phyloP scores from a whole-genome alignment of 441 rosid genomes.

The Viola pubescens region DNA sequence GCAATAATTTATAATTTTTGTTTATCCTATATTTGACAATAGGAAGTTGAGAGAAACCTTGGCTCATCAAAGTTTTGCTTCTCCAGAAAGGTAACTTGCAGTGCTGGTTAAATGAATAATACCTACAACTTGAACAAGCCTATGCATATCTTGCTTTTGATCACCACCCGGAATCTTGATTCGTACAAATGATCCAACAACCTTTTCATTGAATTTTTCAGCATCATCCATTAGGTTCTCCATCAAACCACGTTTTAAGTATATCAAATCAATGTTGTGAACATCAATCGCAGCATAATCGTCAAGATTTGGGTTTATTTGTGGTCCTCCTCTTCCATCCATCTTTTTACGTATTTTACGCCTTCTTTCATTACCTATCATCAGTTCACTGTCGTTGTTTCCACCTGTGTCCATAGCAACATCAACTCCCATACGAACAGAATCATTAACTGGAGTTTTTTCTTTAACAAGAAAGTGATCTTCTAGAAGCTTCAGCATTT shows the following conservation, averaged over 20 bases:
- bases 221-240: conserved; percentile 66
- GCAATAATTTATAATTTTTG: conserved; percentile 1
- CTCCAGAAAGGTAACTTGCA: conserved; percentile 18
- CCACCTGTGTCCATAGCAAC: conserved; percentile 33
- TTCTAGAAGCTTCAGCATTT: conserved; percentile 90
- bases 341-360: conserved; percentile 44
- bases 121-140: conserved; percentile 97
- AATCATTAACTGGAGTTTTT: conserved; percentile 28
- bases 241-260: conserved; percentile 58
- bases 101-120: conserved; percentile 25
- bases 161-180: conserved; percentile 60
- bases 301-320: conserved; percentile 41
- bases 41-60: conserved; percentile 1
- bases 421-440: conserved; percentile 27
- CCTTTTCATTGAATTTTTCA: conserved; percentile 65
- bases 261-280: conserved; percentile 76
- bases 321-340: conserved; percentile 40
- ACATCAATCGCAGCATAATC: conserved; percentile 85
- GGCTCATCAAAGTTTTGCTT: conserved; percentile 2
- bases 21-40: not conserved
- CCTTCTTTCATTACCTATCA: conserved; percentile 37
- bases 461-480: conserved; percentile 57
- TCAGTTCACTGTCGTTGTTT: conserved; percentile 26
- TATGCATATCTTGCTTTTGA: conserved; percentile 62
- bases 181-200: conserved; percentile 85